phyloP scores from a whole-genome alignment of 305 asterid genomes.

The Solanum hybrid region DNA sequence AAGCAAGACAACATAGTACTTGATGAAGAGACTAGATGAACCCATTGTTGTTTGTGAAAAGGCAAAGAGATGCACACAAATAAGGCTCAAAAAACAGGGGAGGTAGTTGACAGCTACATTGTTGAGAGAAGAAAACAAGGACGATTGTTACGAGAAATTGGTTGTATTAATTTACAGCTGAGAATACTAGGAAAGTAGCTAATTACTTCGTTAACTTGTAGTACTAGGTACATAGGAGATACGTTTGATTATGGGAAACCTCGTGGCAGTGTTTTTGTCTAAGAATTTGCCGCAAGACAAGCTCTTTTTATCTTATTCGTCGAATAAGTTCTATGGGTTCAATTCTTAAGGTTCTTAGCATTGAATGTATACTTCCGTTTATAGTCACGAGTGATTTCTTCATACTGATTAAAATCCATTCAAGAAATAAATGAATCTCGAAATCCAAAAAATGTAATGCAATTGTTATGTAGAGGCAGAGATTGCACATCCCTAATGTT shows the following conservation, averaged over 20 bases:
- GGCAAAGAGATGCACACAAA: neutral
- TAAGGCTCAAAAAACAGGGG: neutral
- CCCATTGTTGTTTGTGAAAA: constrained; percentile 13
- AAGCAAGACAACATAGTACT: constrained; percentile 17
- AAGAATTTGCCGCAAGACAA: neutral
- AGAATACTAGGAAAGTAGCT: constrained; percentile 31
- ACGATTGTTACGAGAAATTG: constrained; percentile 6
- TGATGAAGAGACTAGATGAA: constrained; percentile 20
- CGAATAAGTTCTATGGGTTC: neutral
- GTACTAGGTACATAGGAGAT: neutral
- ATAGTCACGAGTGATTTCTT: neutral
- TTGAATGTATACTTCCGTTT: neutral
- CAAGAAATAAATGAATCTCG: neutral
- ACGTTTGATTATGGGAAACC: neutral
- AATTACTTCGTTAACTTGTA: neutral
- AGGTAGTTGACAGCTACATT: constrained; percentile 9
- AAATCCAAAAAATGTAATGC: neutral
- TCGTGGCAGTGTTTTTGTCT: neutral
- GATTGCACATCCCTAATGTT: neutral
- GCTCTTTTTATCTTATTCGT: neutral
- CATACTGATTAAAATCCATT: neutral
- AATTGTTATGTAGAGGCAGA: neutral
- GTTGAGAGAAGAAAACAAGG: constrained; percentile 35
- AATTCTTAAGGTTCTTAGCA: neutral
- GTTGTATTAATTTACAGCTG: constrained; percentile 20